Evolutionary conservation across 2,329 filamentous ascomycete species (phyloP).

Genomic region (Ascochyta viciae-villosae): DNA sequence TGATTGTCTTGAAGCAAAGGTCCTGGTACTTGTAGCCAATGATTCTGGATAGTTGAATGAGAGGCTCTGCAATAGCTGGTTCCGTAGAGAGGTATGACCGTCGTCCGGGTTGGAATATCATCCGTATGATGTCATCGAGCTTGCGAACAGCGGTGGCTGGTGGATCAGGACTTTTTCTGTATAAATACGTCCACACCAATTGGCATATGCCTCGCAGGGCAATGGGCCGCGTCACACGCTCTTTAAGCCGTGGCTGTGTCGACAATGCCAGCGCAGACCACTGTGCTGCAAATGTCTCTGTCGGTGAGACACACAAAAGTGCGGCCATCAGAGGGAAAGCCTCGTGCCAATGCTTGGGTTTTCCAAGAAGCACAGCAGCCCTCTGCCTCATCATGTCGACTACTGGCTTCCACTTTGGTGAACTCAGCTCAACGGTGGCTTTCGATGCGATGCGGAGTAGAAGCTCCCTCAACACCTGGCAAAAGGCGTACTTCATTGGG

Average conservation of each 20-base stretch:
- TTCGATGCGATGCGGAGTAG: conserved; percentile 86
- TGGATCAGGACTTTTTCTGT: conserved; percentile 75
- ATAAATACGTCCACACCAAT: conserved; percentile 92
- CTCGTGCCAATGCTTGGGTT: conserved; percentile 89
- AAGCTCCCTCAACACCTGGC: conserved; percentile 86
- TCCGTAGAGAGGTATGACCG: conserved; percentile 84
- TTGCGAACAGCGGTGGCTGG: conserved; percentile 74
- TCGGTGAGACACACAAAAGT: conserved; percentile 84
- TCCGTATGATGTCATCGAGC: conserved; percentile 85
- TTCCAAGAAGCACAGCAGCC: conserved; percentile 83
- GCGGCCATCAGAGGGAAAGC: conserved; percentile 89
- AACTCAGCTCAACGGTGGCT: conserved; percentile 76
- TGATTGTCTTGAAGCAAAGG: conserved; percentile 87
- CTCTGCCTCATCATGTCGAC: conserved; percentile 79
- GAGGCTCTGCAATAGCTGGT: conserved; percentile 80
- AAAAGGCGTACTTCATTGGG: conserved; percentile 91
- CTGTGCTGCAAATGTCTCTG: conserved; percentile 81
- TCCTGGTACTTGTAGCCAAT: conserved; percentile 95
- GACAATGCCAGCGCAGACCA: conserved; percentile 84
- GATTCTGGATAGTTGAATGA: conserved; percentile 92
- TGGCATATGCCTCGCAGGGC: conserved; percentile 90
- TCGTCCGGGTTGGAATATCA: conserved; percentile 82
- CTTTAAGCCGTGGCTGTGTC: conserved; percentile 82
- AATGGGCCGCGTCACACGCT: conserved; percentile 77
- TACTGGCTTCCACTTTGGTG: conserved; percentile 87